Base-by-base conservation (phyloP, 768 basidiomycete genomes). In the Neoboletus magnificus region DNA sequence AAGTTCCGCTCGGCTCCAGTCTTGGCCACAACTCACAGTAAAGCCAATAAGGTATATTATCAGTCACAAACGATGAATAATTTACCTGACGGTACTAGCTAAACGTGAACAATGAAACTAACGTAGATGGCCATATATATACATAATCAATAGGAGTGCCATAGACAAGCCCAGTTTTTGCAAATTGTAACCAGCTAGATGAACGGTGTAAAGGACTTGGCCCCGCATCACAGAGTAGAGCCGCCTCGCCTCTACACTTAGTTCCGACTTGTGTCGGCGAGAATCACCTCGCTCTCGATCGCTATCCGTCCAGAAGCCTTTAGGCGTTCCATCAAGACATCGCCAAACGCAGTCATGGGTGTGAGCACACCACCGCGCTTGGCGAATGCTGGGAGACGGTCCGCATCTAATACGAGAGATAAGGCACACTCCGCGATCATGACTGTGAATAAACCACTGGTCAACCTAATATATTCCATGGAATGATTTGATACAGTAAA, bases 361-460 rank as follows among this genome's bases (percentile, higher is more conserved):
- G 95, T 98, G 47, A 97, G 74, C 3, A 94, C 72, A 1, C 95
- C 94, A 13, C 93, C 94, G 44, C 76, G 70, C 47, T 74, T 76
- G 4, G 81, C 85, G 8, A 86, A 67, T 1, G 75, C 60, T 0
- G 91, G 82, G 2, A 93, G 79, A 16, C 73, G 76, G 18, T 80
- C 74, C 29, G 76, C 64, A 13, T 83, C 77, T 2, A 89, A 73
- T 18, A 86, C 74, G 48, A 95, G 74, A 18, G 81, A 79, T 15
- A 98, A 77, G 0, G 91, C 95, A 16, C 81, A 82, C 73, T 95
- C 92, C 1, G 82, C 74, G n/a, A 92, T 78, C 79, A 94, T 82
- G 41, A 83, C 90, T 88, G 57, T 25, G 49, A 42, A n/a, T 23
- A 55, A 48, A 53, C 4, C 22, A 45, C 40, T 30, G 29, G 36